Evolutionary conservation across 1,284 basidiomycete species (phyloP).

Genomic region (Albatrellus sp.): DNA sequence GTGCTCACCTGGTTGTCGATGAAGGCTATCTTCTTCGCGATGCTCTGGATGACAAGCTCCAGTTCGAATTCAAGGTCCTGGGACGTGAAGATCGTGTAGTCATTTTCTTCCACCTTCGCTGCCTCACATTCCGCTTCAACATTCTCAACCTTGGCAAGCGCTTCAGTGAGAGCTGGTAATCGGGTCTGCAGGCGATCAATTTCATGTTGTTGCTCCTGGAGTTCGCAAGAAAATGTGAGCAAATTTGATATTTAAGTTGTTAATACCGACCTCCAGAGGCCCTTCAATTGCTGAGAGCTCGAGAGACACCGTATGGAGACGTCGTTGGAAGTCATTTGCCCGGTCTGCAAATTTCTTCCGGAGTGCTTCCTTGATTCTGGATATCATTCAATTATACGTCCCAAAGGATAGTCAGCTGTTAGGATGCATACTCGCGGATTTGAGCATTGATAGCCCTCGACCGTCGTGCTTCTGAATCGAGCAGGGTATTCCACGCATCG

Average conservation of each 20-base stretch:
- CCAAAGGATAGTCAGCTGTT: background rate
- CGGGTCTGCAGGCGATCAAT: slow-evolving; percentile 48
- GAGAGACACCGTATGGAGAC: slow-evolving; percentile 59
- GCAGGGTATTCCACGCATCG: slow-evolving; percentile 61
- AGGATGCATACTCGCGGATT: slow-evolving; percentile 67
- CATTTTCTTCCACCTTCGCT: slow-evolving; percentile 97
- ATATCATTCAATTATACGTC: background rate
- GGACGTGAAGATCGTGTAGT: slow-evolving; percentile 85
- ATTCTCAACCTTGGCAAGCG: slow-evolving; percentile 38
- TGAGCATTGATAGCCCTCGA: slow-evolving; percentile 84
- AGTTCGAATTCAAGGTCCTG: slow-evolving; percentile 90
- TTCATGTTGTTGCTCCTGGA: slow-evolving; percentile 41
- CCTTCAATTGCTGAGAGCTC: slow-evolving; percentile 73
- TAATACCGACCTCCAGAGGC: slow-evolving; percentile 51
- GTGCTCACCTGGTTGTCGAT: slow-evolving; percentile 83
- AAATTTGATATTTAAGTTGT: background rate
- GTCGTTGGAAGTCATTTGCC: slow-evolving; percentile 77
- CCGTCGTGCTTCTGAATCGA: slow-evolving; percentile 66
- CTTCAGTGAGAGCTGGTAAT: slow-evolving; percentile 48
- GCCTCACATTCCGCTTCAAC: slow-evolving; percentile 71
- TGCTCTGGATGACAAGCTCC: slow-evolving; percentile 68
- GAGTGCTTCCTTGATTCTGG: slow-evolving; percentile 81
- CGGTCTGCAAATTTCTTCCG: slow-evolving; percentile 75
- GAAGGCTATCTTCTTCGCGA: slow-evolving; percentile 86
- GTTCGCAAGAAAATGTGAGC: background rate